Base-by-base conservation (phyloP, 1,139 yeast species). In the Insectozyma bohioensis region DNA sequence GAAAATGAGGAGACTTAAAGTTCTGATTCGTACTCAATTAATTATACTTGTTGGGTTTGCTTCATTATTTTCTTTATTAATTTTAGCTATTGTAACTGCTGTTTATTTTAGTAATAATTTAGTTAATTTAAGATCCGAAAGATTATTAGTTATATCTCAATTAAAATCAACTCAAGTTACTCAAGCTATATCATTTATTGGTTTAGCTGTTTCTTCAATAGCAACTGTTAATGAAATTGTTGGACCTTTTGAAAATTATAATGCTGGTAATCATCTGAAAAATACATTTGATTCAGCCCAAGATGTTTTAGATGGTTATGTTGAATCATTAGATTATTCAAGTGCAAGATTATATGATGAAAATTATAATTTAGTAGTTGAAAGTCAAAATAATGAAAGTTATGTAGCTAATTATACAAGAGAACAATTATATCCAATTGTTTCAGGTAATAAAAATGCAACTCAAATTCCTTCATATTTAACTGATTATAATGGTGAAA, bases 61-160 rank as follows among this genome's bases (percentile, higher is more conserved):
- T 21, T 84, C 95, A 15, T 67, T 85, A 26, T 63, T 85, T 33
- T 87, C 97, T 2, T 67, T 90, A 34, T 64, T 85, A 20, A 76
- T 86, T 5, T 62, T 90, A 31, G 92, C 95, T 10, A 64, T 85
- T 17, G 86, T 84, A 10, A 79, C 95, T 2, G 95, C 95, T 31
- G 77, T 85, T 6, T 86, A 85, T 58, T 86, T 85, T 51, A 77
- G 87, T 12, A 56, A 66, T 16, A 83, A 78, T 45, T 76, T 82
- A 39, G 73, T 77, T 31, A 60, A 71, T 34, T 60, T 85, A 30
- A 67, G 94, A 44, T 77, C 82, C 2, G 92, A 85, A 43, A 70
- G 88, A 38, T 62, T 88, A 24, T 76, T 75, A 49, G 85, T 85
- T 30, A 84, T 87, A 11, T 84, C 95, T 5, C 84, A 84, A 52